A percentile compares a stretch with the other conserved stretches of the same genome.
phyloP scores from a whole-genome alignment of 2,329 filamentous ascomycete species.

The Aspergillus sp. region DNA sequence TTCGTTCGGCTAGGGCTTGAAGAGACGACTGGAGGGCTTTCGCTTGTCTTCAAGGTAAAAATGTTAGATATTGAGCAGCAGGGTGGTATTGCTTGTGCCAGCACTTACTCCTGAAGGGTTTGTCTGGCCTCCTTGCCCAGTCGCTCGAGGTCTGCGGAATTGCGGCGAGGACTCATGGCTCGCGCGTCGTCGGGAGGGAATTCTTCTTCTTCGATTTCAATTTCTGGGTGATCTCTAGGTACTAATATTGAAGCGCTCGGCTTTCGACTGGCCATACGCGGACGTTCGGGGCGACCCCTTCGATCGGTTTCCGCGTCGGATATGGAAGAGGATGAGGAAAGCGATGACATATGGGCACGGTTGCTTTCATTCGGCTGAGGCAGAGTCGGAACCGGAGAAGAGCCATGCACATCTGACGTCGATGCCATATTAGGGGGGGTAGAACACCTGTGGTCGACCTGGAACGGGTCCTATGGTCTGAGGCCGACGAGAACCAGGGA shows the following conservation, averaged over 20 bases:
- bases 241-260: constrained; percentile 82
- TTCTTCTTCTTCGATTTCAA: constrained; percentile 70
- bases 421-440: constrained; percentile 31
- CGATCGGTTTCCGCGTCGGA: constrained; percentile 48
- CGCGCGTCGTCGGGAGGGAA: constrained; percentile 86
- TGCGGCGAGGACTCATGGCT: constrained; percentile 90
- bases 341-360: constrained; percentile 41
- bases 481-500: background rate
- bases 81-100: background rate
- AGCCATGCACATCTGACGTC: constrained; percentile 37
- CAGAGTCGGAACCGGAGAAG: constrained; percentile 39
- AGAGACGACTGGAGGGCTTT: constrained; percentile 86
- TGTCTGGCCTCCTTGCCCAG: constrained; percentile 78
- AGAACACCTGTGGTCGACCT: constrained; percentile 12
- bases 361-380: constrained; percentile 41
- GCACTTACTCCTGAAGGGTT: constrained; percentile 60
- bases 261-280: constrained; percentile 70
- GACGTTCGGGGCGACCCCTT: constrained; percentile 54
- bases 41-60: constrained; percentile 65
- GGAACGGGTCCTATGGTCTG: constrained; percentile 9
- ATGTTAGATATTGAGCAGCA: background rate
- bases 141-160: constrained; percentile 85
- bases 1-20: constrained; percentile 84
- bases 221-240: constrained; percentile 70
- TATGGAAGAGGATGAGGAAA: constrained; percentile 49